A percentile compares a stretch with the other conserved stretches of the same genome.
Conservation (phyloP, 495 filamentous ascomycete species). For the Podospora sp. region DNA sequence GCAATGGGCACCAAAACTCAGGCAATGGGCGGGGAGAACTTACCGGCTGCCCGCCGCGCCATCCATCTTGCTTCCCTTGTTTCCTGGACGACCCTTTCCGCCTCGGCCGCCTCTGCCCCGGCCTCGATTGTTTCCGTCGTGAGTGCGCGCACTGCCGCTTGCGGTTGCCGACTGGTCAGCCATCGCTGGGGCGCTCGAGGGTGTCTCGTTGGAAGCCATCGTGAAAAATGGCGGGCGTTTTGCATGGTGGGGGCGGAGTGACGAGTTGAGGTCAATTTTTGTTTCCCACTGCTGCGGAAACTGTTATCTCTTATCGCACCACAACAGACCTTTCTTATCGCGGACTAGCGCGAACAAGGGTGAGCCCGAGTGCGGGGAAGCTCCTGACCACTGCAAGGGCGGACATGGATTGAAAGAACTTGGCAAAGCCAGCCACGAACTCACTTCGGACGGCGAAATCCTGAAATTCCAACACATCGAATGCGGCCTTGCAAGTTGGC, state of each 20-base stretch:
- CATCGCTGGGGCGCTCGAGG: slow-evolving; percentile 4
- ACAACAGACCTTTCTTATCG: slow-evolving; percentile 3
- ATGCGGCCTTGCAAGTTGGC: too few relatives aligned
- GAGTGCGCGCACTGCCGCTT: neutral
- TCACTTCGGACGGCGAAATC: too few relatives aligned
- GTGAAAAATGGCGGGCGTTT: slow-evolving; percentile 18
- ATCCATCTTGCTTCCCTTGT: slow-evolving; percentile 11
- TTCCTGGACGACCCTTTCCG: slow-evolving; percentile 25
- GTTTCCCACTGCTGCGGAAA: neutral
- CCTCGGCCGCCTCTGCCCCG: slow-evolving; percentile 17
- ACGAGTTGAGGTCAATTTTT: slow-evolving; percentile 4
- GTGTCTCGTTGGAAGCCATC: slow-evolving; percentile 25
- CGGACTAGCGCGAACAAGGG: neutral
- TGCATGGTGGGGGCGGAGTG: slow-evolving; percentile 4
- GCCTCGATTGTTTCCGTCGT: slow-evolving; percentile 3
- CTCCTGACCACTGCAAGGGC: neutral
- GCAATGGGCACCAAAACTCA: slow-evolving; percentile 20
- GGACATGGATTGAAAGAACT: neutral
- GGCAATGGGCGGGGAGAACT: slow-evolving; percentile 4
- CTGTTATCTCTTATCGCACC: slow-evolving; percentile 3
- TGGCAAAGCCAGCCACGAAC: too few relatives aligned
- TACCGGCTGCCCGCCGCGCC: slow-evolving; percentile 34
- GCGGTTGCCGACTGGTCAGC: neutral
- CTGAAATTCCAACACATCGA: too few relatives aligned
- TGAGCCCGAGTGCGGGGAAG: neutral